Conservation (phyloP, 805 yeast genomes). For the Starmerella tilneyi region DNA sequence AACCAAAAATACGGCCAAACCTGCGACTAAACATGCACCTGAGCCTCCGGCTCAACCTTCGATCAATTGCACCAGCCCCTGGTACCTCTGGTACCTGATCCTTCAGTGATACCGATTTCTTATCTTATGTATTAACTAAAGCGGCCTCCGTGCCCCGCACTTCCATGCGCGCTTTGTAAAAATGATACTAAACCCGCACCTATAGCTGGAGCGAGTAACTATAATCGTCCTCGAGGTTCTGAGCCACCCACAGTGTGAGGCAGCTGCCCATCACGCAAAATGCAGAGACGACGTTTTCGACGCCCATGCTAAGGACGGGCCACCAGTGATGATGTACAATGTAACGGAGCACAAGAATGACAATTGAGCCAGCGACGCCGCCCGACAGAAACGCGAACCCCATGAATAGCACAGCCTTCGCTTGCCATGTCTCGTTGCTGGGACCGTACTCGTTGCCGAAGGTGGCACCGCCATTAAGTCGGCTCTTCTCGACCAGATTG, state of each 20-base stretch:
- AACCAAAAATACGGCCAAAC: no score
- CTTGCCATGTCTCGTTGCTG: conserved; percentile 72
- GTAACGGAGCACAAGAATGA: conserved; percentile 77
- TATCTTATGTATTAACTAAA: no score
- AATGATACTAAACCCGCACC: not conserved
- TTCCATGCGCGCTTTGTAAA: no score
- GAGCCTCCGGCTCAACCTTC: no score
- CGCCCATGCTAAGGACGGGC: conserved; percentile 93
- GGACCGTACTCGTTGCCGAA: conserved; percentile 32
- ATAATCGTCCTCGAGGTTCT: conserved; percentile 91
- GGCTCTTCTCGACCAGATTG: conserved; percentile 59
- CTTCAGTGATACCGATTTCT: no score
- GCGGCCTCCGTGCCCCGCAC: no score
- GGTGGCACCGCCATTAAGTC: conserved; percentile 37
- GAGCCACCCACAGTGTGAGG: conserved; percentile 82
- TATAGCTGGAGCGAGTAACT: conserved; percentile 78
- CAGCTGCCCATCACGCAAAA: conserved; percentile 79
- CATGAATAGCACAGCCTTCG: conserved; percentile 75
- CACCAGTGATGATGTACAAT: conserved; percentile 55
- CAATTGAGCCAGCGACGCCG: conserved; percentile 84
- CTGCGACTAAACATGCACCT: no score
- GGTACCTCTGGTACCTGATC: no score
- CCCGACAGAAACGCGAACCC: conserved; percentile 92
- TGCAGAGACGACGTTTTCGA: conserved; percentile 74
- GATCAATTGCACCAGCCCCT: no score